Base-by-base conservation (phyloP, 192 early-diverging fungal genomes). In the Entophlyctis helioformis region DNA sequence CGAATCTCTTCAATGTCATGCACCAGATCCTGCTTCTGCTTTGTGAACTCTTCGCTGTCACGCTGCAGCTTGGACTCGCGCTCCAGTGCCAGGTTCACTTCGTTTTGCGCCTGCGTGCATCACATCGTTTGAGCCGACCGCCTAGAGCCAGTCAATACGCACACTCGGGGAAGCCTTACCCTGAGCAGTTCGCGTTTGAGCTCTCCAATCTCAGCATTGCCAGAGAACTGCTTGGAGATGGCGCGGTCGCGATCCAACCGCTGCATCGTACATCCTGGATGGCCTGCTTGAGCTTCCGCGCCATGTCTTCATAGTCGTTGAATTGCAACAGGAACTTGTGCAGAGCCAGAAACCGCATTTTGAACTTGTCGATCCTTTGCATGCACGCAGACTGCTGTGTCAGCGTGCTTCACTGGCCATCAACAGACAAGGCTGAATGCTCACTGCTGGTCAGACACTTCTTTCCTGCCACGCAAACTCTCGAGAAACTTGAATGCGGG, bases 201-300 rank as follows among this genome's bases (percentile, higher is more conserved):
- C 38, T 79, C 72, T 19, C 76, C 76, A 51, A 79, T 79, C 40
- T 67, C 64, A 3, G 68, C 58, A 51, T 77, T 78, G 23, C 63
- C 66, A 6, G 53, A 48, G 41, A 76, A 79, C 38, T 63, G 59
- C 24, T 64, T 62, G 38, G 50, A 65, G 21, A 51, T 57, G 19
- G 55, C 55, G 20, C 63, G 44, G 49, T 79, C 76, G 21, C 67
- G 63, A 35, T 79, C 76, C 47, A 78, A 48, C 28, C 57, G 33
- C 40, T 80, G 76, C 18, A 55, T 67, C 21, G 34, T 16, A 79
- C 51, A 27, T 79, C 74, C 41, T 51, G 57, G 13, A 48, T 43
- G 9, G 71, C 29, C 16, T 56, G 46, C 36, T 71, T 69, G 5
- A 56, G 61, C 47, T 79, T 71, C 22, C 50, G 39, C 36, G 79